A percentile compares a stretch with the other conserved stretches of the same genome.
phyloP scores from a whole-genome alignment of 768 basidiomycete species.

The Agaricus sinodeliciosus region DNA sequence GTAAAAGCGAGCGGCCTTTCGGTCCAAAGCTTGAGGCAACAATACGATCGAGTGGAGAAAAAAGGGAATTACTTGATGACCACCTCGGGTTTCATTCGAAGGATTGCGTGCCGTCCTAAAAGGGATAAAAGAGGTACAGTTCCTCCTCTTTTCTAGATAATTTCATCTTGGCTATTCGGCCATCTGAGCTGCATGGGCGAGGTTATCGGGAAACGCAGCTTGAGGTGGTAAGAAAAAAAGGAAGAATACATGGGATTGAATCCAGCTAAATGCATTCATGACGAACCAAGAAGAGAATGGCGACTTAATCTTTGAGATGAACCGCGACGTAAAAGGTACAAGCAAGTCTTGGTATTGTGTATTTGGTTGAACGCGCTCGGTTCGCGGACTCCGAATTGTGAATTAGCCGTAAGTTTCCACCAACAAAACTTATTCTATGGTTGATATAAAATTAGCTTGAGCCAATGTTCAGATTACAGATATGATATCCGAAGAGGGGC shows the following conservation, averaged over 20 bases:
- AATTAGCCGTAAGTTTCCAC: not conserved
- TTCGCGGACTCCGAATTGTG: conserved; percentile 12
- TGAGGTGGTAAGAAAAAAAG: conserved; percentile 5
- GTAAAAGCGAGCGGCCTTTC: not conserved
- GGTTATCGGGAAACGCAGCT: not conserved
- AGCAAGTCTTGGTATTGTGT: not conserved
- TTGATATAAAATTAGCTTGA: not conserved
- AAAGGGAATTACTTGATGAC: conserved; percentile 5
- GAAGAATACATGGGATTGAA: not conserved
- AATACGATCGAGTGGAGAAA: too few species aligned
- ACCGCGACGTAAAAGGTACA: not conserved
- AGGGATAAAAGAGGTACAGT: not conserved
- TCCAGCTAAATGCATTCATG: not conserved
- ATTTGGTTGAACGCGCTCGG: conserved; percentile 13
- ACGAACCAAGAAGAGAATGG: too few species aligned
- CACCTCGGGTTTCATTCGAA: not conserved
- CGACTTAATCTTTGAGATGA: too few species aligned
- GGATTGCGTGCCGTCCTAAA: not conserved
- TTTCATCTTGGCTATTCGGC: not conserved
- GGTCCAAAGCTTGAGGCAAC: not conserved
- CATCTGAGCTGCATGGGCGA: not conserved
- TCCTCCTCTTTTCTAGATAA: not conserved
- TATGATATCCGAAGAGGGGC: not conserved
- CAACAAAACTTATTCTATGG: not conserved
- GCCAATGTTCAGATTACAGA: not conserved